Percentiles rank a stretch among this genome's conserved stretches.
Conservation (phyloP, 768 basidiomycete species). For the Phylloporus rhodoxanthus region DNA sequence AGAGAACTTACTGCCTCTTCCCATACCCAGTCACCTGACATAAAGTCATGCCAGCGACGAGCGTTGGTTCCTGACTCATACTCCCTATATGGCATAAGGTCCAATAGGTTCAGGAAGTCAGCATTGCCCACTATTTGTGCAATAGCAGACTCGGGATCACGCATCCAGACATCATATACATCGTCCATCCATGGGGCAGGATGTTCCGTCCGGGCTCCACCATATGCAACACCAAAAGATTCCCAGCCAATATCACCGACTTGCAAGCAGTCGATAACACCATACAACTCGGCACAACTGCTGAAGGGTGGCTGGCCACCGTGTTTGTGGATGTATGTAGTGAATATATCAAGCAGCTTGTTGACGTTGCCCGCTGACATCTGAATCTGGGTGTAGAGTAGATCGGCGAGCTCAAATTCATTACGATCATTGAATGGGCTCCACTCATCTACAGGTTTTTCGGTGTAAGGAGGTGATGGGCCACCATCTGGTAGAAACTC, state of each 20-base stretch:
- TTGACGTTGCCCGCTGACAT: not conserved
- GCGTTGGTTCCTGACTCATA: not conserved
- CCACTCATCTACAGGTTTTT: not conserved
- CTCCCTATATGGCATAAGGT: not conserved
- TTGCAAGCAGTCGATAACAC: not conserved
- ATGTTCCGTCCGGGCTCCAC: not conserved
- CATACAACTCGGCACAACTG: not conserved
- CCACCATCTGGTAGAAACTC: conserved; percentile 7
- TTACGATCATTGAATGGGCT: not conserved
- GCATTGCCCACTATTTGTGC: not conserved
- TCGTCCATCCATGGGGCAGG: not conserved
- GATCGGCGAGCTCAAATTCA: conserved; percentile 3
- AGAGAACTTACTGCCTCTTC: not conserved
- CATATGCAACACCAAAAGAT: not conserved
- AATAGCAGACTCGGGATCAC: not conserved
- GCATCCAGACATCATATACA: not conserved
- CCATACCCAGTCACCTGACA: conserved; percentile 7
- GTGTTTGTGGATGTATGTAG: not conserved
- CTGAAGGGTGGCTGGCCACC: not conserved
- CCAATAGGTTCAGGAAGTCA: not conserved
- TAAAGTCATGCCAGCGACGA: not conserved
- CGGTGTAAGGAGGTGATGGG: not conserved
- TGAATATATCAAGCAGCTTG: not conserved
- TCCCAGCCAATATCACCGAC: not conserved
- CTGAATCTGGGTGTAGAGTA: not conserved